Evolutionary conservation across 106 monocot genomes (phyloP).

Genomic region (Dendrobium chrysotoxum): DNA sequence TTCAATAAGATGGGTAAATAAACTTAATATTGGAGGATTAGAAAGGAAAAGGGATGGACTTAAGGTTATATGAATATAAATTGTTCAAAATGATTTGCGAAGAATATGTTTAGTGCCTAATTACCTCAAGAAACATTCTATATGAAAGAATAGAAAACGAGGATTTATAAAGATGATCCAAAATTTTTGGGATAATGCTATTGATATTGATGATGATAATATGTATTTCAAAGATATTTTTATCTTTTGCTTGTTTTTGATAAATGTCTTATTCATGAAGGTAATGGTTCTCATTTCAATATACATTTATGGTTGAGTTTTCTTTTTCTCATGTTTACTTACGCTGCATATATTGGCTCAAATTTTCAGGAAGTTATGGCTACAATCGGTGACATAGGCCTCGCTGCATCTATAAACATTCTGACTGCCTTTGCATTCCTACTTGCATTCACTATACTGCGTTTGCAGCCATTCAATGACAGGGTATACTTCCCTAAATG

Average conservation of each 20-base stretch:
- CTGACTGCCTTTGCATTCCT: slow-evolving; percentile 69
- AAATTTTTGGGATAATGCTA: not conserved
- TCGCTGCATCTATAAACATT: slow-evolving; percentile 87
- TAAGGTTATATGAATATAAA: not conserved
- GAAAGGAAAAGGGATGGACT: not conserved
- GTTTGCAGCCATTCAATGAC: slow-evolving; percentile 90
- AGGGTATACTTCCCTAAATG: slow-evolving; percentile 34
- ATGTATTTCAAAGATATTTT: not conserved
- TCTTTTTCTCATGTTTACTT: not conserved
- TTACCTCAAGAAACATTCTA: not conserved
- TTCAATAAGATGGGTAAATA: no score
- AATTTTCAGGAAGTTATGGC: slow-evolving; percentile 46
- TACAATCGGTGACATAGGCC: slow-evolving; percentile 60
- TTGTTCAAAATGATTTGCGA: not conserved
- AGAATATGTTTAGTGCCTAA: not conserved
- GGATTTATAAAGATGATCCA: not conserved
- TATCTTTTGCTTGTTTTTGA: not conserved
- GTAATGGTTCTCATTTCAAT: not conserved
- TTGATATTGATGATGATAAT: not conserved
- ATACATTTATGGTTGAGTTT: not conserved
- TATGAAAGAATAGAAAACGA: not conserved
- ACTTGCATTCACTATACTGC: slow-evolving; percentile 65
- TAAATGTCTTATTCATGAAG: not conserved
- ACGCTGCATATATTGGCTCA: not conserved
- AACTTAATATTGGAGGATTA: no score